Evolutionary conservation across 495 filamentous ascomycete species (phyloP), one percentile per base, ranked within the genome.

Genomic region (Trichoderma asperelloides): DNA sequence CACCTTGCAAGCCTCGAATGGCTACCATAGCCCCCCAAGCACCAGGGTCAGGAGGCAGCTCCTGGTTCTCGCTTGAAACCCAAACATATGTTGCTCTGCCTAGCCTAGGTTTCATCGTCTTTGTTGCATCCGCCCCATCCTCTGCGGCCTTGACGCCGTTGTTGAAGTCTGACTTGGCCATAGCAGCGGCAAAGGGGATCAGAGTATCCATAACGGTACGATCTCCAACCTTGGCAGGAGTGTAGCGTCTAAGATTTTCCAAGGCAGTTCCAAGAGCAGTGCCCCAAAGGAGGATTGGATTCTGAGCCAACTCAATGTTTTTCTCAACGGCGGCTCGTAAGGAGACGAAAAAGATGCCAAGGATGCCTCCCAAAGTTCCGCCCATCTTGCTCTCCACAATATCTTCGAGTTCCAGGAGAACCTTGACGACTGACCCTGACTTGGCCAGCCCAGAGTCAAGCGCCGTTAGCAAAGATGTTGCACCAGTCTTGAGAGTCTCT

Each of bases 21-120:
- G 79, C 85, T 6, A 86, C 82, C 78, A 84, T 85, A 28, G 82
- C 81, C 1, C 85, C 86, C 82, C 82, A 87, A 11, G 86, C 86
- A 43, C 86, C 86, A 9, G 86, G 86, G 70, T 88, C 85, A 2
- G 85, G 85, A 16, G 80, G 79, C 60, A 82, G 66, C 37, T 82
- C 78, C 67, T 76, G 76, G 67, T 78, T 76, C 65, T 71, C 77
- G 30, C 75, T 79, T 12, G 73, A 71, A 2, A 75, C 78, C 0
- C 76, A 82, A 16, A 87, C 79, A 73, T 88, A 88, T 2, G 83
- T 86, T 23, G 86, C 86, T 49, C 86, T 76, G 0, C 86, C 86
- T 67, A 87, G 79, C 69, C 71, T 83, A 28, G 85, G 79, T 73
- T 77, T 84, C 77, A 88, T 74, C 62, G 74, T 80, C 72, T 74